Evolutionary conservation across 2,329 filamentous ascomycete genomes (phyloP).

Genomic region (Cordyceps fumosorosea): DNA sequence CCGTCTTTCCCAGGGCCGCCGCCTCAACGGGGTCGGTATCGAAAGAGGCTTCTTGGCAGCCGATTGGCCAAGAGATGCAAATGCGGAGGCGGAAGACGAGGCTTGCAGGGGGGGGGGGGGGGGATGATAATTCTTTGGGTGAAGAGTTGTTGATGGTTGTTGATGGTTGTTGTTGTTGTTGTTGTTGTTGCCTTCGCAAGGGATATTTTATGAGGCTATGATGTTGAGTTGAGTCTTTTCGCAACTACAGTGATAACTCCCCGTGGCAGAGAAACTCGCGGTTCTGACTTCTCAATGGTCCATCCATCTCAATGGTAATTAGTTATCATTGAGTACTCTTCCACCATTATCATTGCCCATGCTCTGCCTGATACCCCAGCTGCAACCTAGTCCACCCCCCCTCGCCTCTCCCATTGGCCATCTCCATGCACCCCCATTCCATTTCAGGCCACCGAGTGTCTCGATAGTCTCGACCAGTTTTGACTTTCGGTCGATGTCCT

Average conservation of each 20-base stretch:
- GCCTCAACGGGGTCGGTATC: neutral
- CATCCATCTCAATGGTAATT: too few species aligned
- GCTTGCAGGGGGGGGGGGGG: neutral
- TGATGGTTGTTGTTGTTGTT: neutral
- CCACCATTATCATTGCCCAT: neutral
- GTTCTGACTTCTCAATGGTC: too few species aligned
- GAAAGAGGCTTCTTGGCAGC: conserved; percentile 6
- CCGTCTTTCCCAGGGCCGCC: neutral
- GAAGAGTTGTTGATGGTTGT: neutral
- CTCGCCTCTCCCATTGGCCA: neutral
- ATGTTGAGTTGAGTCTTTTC: too few species aligned
- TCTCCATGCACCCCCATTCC: neutral
- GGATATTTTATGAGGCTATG: too few species aligned
- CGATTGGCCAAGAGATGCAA: conserved; percentile 10
- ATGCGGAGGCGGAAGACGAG: neutral
- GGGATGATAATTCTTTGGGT: neutral
- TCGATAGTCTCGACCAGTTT: neutral
- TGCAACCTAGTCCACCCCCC: neutral
- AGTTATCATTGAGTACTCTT: too few species aligned
- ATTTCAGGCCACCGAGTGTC: conserved; percentile 8
- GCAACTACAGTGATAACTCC: too few species aligned
- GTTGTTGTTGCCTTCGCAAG: neutral
- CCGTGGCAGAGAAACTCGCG: too few species aligned
- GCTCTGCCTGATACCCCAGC: neutral
- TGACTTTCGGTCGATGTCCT: conserved; percentile 5